Conservation (phyloP, 495 filamentous ascomycete species). For the Penicillium cosmopolitanum region DNA sequence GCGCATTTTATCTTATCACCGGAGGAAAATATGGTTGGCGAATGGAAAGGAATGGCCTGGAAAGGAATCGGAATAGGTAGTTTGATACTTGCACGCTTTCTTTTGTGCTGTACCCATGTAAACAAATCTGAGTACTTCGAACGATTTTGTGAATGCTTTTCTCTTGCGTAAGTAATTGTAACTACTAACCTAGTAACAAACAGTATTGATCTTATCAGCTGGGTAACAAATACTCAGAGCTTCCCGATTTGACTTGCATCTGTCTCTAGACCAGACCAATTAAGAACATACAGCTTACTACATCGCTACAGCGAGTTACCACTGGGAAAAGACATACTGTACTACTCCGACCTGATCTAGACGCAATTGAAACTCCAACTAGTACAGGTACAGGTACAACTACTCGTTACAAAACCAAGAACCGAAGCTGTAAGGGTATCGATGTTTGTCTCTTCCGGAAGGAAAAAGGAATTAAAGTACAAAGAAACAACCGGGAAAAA, state of each 20-base stretch:
- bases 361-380: neutral
- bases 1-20: neutral
- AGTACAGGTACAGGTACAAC: neutral
- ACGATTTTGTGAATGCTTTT: neutral
- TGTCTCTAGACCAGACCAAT: neutral
- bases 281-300: neutral
- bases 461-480: slow-evolving; percentile 32
- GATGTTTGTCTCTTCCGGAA: slow-evolving; percentile 39
- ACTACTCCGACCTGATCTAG: too few relatives aligned
- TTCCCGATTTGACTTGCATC: neutral
- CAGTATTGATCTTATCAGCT: too few relatives aligned
- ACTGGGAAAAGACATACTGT: too few relatives aligned
- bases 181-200: too few relatives aligned
- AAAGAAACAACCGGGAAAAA: slow-evolving; percentile 27
- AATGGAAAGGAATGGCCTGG: neutral
- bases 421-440: slow-evolving; percentile 47
- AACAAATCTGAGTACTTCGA: slow-evolving; percentile 17
- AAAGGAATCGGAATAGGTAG: neutral
- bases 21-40: slow-evolving; percentile 5
- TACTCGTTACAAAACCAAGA: slow-evolving; percentile 3
- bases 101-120: slow-evolving; percentile 16
- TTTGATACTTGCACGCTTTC: slow-evolving; percentile 24
- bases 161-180: too few relatives aligned
- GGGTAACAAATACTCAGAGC: too few relatives aligned
- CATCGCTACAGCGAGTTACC: too few relatives aligned